Base-by-base conservation (phyloP, 352 stramenopile species). In the Pythium guiyangense region DNA sequence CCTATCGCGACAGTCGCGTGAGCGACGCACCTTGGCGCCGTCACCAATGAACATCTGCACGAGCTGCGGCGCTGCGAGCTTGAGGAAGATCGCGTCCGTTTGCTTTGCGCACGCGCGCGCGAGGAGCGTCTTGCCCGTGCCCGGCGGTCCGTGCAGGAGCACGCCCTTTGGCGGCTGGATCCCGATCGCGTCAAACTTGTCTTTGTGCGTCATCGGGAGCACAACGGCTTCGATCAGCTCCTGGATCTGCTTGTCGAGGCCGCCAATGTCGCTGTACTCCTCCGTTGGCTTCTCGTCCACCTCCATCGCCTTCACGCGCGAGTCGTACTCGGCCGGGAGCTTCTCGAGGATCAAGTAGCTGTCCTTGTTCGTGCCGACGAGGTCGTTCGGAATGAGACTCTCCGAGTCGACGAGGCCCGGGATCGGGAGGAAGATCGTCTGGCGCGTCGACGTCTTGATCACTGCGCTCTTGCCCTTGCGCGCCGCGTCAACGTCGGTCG, bases 41-140 rank as follows among this genome's bases (percentile, higher is more conserved):
- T 99, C 97, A 55, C 97, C 97, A 67, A 99, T 99, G 65, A 99
- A 99, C 96, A 99, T 99, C 71, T 98, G 87, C 39, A 99, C 97
- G 27, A 99, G 78, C 70, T 99, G 95, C n/a, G 97, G 96, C 10
- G 95, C 97, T 4, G 96, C 96, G 43, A 99, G 73, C 77, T 99
- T 99, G 31, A 99, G 71, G 74, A 99, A 99, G 44, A 99, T 96
- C 4, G 96, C 96, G 67, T 99, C 97, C 12, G 96, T 99, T 65
- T 99, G 93, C 69, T 99, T 99, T 18, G 97, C 97, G 73, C 97
- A 99, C 1, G 97, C 97, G 48, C 97, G 77, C n/a, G 97, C 97
- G 27, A 99, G 70, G 26, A 99, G 71, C 10, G 97, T 99, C 77
- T 99, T 99, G 45, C 97, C 97, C 2, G 97, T 99, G 14, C 97